A percentile compares a stretch with the other conserved stretches of the same genome.
phyloP scores from a whole-genome alignment of 1,284 basidiomycete species.

The Peniophora sp. region DNA sequence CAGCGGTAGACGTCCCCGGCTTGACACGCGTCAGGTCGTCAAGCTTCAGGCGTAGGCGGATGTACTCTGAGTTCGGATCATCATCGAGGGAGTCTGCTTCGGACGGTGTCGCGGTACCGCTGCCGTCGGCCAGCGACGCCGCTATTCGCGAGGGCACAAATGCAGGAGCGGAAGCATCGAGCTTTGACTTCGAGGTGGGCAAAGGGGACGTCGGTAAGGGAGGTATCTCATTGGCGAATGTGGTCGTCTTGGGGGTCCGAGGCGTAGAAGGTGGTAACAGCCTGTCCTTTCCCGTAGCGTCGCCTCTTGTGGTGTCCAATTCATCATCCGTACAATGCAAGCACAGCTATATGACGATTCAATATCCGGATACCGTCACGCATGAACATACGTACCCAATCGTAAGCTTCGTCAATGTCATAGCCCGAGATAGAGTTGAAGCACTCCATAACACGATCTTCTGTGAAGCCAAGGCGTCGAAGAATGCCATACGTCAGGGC shows the following conservation, averaged over 20 bases:
- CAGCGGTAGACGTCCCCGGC: constrained; percentile 18
- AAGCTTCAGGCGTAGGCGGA: constrained; percentile 48
- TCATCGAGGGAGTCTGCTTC: constrained; percentile 30
- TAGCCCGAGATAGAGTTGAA: constrained; percentile 54
- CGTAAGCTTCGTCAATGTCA: constrained; percentile 86
- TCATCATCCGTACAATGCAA: constrained; percentile 64
- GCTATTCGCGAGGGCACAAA: constrained; percentile 24
- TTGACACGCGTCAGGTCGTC: constrained; percentile 30
- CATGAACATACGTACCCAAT: constrained; percentile 63
- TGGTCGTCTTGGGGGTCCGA: constrained; percentile 25
- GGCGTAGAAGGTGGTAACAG: constrained; percentile 20
- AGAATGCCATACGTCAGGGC: constrained; percentile 80
- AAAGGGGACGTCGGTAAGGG: background rate
- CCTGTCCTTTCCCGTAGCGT: constrained; percentile 13
- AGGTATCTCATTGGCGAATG: constrained; percentile 18
- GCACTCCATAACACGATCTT: constrained; percentile 65
- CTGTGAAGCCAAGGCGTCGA: constrained; percentile 76
- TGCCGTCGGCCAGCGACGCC: background rate
- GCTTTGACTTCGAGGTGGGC: background rate
- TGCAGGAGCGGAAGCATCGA: constrained; percentile 26
- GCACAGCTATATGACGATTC: constrained; percentile 46
- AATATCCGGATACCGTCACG: background rate
- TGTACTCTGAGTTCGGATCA: constrained; percentile 59
- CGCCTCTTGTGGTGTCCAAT: constrained; percentile 28
- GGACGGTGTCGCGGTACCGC: constrained; percentile 11